phyloP scores from a whole-genome alignment of 768 basidiomycete genomes.

The Russula abietina region DNA sequence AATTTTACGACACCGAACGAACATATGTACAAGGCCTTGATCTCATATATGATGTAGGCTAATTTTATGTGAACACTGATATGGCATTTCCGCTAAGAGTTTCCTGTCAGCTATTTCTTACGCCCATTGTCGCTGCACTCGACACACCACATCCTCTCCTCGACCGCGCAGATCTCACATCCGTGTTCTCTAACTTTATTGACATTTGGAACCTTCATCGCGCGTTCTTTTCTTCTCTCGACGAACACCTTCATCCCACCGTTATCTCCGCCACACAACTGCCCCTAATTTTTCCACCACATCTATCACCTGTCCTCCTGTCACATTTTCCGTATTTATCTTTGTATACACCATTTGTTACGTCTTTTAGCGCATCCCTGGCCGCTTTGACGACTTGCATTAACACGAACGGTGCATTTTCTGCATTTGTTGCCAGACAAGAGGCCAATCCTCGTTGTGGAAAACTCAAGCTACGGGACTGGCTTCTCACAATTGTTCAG shows the following conservation, averaged over 20 bases:
- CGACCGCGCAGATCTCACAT: slow-evolving; percentile 58
- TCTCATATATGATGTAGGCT: slow-evolving; percentile 68
- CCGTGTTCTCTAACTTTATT: slow-evolving; percentile 82
- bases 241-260: slow-evolving; percentile 36
- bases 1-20: slow-evolving; percentile 77
- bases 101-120: slow-evolving; percentile 65
- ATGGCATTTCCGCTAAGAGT: slow-evolving; percentile 1
- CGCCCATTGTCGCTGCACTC: slow-evolving; percentile 70
- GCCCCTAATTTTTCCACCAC: slow-evolving; percentile 33
- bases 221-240: slow-evolving; percentile 60
- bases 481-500: slow-evolving; percentile 83
- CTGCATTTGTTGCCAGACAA: slow-evolving; percentile 54
- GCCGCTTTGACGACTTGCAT: slow-evolving; percentile 52
- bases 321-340: slow-evolving; percentile 87
- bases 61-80: neutral
- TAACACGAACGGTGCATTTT: slow-evolving; percentile 51
- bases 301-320: slow-evolving; percentile 56
- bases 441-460: slow-evolving; percentile 68
- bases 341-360: slow-evolving; percentile 79
- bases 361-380: slow-evolving; percentile 65
- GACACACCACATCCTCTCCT: slow-evolving; percentile 65
- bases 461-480: slow-evolving; percentile 72
- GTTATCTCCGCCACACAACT: slow-evolving; percentile 5
- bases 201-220: slow-evolving; percentile 89
- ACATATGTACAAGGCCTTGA: slow-evolving; percentile 79